A percentile compares a stretch with the other conserved stretches of the same genome.
Conservation (phyloP, 2,329 filamentous ascomycete species). For the Cordyceps militaris region DNA sequence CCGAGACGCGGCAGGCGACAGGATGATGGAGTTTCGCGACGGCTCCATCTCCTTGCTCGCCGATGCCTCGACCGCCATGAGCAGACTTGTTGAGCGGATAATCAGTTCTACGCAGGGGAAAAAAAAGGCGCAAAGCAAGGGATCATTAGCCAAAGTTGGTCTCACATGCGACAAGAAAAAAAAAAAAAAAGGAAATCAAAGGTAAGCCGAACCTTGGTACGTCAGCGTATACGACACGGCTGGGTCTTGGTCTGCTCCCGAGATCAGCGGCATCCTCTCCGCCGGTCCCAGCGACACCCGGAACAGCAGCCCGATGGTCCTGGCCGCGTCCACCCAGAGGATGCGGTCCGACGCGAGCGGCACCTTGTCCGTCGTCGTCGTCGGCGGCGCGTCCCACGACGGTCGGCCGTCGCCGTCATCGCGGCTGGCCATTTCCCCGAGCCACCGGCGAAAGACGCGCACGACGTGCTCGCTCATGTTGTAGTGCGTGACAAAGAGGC, state of each 20-base stretch:
- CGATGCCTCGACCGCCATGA: conserved; percentile 9
- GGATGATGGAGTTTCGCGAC: conserved; percentile 4
- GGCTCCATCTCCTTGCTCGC: not conserved
- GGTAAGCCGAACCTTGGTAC: conserved; percentile 53
- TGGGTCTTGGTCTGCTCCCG: conserved; percentile 54
- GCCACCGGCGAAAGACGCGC: conserved; percentile 67
- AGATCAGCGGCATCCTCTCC: conserved; percentile 46
- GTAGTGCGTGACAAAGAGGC: conserved; percentile 57
- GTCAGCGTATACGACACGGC: conserved; percentile 63
- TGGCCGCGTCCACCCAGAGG: conserved; percentile 58
- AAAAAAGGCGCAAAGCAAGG: not conserved
- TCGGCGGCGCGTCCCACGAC: not conserved
- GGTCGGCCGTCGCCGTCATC: conserved; percentile 11
- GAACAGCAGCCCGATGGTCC: conserved; percentile 62
- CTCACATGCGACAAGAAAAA: not conserved
- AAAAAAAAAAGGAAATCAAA: not conserved
- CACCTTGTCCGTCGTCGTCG: not conserved
- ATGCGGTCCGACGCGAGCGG: conserved; percentile 32
- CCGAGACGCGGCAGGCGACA: not conserved
- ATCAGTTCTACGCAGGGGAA: not conserved
- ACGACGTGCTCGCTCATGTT: conserved; percentile 62
- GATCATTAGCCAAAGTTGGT: not conserved
- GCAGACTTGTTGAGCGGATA: conserved; percentile 6
- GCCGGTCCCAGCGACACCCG: conserved; percentile 38
- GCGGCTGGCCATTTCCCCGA: conserved; percentile 42